Conservation (phyloP, 2,329 filamentous ascomycete genomes). For the Ophiosphaerella herpotricha region DNA sequence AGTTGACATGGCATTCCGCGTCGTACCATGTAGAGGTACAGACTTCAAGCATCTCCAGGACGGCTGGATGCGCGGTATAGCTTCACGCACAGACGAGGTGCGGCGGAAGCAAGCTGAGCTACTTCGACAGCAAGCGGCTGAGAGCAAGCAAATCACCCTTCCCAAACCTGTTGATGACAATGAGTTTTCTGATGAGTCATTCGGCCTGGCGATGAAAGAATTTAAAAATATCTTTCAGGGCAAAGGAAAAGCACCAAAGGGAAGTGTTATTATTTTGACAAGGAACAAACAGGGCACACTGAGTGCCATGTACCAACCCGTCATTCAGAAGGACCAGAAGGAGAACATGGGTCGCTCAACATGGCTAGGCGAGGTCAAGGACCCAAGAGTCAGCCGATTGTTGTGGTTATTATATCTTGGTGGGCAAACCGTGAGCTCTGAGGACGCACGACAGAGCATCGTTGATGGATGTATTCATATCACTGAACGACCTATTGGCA, state of each 20-base stretch:
- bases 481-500: constrained; percentile 85
- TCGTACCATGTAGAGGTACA: constrained; percentile 90
- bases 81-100: constrained; percentile 67
- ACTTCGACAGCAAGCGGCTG: constrained; percentile 50
- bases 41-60: constrained; percentile 93
- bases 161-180: constrained; percentile 40
- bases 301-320: constrained; percentile 44
- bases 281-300: constrained; percentile 68
- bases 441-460: constrained; percentile 77
- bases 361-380: constrained; percentile 71
- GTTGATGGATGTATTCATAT: constrained; percentile 87
- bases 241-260: constrained; percentile 76
- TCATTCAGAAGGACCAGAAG: constrained; percentile 31
- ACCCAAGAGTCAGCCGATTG: constrained; percentile 79
- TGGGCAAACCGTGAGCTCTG: constrained; percentile 84
- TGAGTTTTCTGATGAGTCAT: constrained; percentile 72
- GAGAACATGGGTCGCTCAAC: constrained; percentile 54
- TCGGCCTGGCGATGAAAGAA: constrained; percentile 72
- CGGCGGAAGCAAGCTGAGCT: constrained; percentile 37
- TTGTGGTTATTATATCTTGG: constrained; percentile 91
- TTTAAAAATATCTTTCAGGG: constrained; percentile 85
- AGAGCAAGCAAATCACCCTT: constrained; percentile 39
- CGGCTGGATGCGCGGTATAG: constrained; percentile 85
- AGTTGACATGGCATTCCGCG: constrained; percentile 77
- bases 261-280: constrained; percentile 73